Evolutionary conservation across 768 basidiomycete genomes (phyloP), one percentile per base, ranked within the genome.

Genomic region (Boletus rubescentipes): DNA sequence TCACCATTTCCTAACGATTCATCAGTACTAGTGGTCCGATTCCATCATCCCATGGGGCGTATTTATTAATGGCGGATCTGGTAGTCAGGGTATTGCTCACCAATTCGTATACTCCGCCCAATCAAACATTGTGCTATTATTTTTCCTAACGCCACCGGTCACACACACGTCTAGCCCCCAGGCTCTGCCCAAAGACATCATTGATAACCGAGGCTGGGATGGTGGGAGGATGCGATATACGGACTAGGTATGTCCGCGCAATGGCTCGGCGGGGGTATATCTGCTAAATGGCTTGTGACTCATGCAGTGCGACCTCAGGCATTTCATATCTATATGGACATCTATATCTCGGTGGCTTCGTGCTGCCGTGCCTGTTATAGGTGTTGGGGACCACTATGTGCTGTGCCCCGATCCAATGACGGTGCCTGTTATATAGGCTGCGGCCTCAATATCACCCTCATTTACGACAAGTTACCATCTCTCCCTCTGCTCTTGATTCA

Each of bases 351-450:
- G 46, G 51, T 44, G 49, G 35, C 16, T 36, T 29, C 15, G 8
- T 38, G 34, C 21, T 21, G 31, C 58, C 55, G 59, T 48, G 34
- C 40, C 53, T 16, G 41, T 46, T 38, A 26, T 6, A n/a, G 21
- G 16, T 46, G 36, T 44, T 37, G 18, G 15, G 41, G 15, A 52
- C 31, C 31, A 21, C 9, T 20, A 1, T 10, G 46, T 61, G 49
- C 64, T 66, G 61, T 65, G 64, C 44, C 16, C 23, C 49, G 58
- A 60, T 55, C 51, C 42, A 55, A 51, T 59, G 30, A 12, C 51
- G 46, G 49, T 15, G 18, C 30, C 32, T 12, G 40, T 37, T 66
- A 65, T 66, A 66, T 66, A 66, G 32, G 31, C 48, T 49, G 60
- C 53, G 40, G 18, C 12, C 38, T 34, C 21, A 23, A 36, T 31